Evolutionary conservation across 345 rosid genomes (phyloP).

Genomic region (Hevea brasiliensis): DNA sequence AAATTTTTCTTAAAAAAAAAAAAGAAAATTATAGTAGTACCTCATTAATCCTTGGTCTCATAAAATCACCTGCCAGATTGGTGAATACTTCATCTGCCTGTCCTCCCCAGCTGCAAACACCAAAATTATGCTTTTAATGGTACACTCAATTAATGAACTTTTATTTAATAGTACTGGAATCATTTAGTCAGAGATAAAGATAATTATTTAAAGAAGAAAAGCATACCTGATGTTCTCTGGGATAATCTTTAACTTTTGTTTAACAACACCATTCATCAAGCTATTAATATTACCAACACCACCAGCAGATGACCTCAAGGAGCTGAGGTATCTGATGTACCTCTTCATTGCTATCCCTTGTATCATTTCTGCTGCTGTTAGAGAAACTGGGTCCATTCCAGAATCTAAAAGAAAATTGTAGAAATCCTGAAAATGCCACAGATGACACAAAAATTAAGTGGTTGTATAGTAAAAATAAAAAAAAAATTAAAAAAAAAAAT

Average conservation of each 20-base stretch:
- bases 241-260: constrained; percentile 70
- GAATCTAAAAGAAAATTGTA: constrained; percentile 73
- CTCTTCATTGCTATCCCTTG: constrained; percentile 34
- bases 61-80: constrained; percentile 60
- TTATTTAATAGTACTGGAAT: neutral
- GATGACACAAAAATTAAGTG: neutral
- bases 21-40: too few species aligned
- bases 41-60: constrained; percentile 74
- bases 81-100: constrained; percentile 54
- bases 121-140: neutral
- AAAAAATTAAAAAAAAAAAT: too few species aligned
- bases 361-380: constrained; percentile 29
- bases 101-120: constrained; percentile 70
- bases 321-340: constrained; percentile 55
- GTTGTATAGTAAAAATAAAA: neutral
- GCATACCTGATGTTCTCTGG: constrained; percentile 60
- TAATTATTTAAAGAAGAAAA: neutral
- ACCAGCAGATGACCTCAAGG: constrained; percentile 29
- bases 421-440: constrained; percentile 53
- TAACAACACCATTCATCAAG: constrained; percentile 71
- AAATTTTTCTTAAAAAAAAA: too few species aligned
- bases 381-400: constrained; percentile 46
- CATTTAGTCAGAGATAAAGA: neutral
- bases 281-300: constrained; percentile 37
- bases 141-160: too few species aligned